Conservation (phyloP, 2,329 filamentous ascomycete species). For the Alternaria sp. region DNA sequence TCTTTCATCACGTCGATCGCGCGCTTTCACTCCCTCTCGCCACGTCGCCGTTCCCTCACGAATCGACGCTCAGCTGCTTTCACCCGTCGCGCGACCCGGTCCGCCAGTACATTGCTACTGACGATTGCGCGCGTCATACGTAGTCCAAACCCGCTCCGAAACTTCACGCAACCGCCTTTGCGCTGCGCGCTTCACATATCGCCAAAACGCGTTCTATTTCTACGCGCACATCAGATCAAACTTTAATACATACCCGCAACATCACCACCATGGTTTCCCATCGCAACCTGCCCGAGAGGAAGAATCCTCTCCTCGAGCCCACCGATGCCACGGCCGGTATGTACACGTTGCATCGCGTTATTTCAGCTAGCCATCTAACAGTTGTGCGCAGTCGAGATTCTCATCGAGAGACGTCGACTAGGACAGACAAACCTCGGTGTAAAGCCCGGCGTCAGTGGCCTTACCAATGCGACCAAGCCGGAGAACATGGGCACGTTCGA, state of each 20-base stretch:
- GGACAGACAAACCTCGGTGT: conserved; percentile 91
- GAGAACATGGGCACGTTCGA: conserved; percentile 85
- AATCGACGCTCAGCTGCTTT: conserved; percentile 17
- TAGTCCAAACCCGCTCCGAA: conserved; percentile 15
- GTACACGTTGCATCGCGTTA: conserved; percentile 46
- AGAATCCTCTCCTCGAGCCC: conserved; percentile 71
- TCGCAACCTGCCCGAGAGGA: conserved; percentile 65
- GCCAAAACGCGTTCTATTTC: conserved; percentile 23
- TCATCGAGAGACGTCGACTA: conserved; percentile 84
- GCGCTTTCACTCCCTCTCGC: conserved; percentile 14
- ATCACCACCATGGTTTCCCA: conserved; percentile 42
- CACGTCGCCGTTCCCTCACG: conserved; percentile 10
- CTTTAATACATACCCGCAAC: conserved; percentile 6
- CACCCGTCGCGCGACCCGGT: conserved; percentile 15
- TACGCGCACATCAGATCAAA: conserved; percentile 10
- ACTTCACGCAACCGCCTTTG: conserved; percentile 24
- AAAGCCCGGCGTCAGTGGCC: conserved; percentile 77
- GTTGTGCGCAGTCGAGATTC: conserved; percentile 55
- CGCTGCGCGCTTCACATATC: conserved; percentile 38
- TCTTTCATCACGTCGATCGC: conserved; percentile 29
- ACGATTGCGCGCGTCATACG: conserved; percentile 28
- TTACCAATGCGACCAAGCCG: conserved; percentile 74
- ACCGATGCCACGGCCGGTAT: conserved; percentile 71
- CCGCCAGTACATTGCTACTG: conserved; percentile 15
- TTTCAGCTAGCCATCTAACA: conserved; percentile 33